Conservation (phyloP, 2,329 filamentous ascomycete genomes). For the Pyrenophora teres region DNA sequence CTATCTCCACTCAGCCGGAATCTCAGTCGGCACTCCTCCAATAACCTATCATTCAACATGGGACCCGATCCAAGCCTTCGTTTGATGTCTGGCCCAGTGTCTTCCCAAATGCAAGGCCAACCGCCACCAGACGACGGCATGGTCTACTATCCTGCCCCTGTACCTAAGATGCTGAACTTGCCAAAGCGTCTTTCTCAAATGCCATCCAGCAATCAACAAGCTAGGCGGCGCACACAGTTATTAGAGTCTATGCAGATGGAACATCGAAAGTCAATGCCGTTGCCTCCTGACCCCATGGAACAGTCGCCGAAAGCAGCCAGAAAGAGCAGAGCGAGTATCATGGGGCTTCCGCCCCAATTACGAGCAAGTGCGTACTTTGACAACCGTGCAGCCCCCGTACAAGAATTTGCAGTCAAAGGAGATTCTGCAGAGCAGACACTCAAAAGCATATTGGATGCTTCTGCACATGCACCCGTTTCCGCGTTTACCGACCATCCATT, state of each 20-base stretch:
- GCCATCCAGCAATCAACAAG: slow-evolving; percentile 65
- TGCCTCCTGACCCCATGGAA: slow-evolving; percentile 9
- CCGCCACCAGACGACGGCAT: slow-evolving; percentile 74
- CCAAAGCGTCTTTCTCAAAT: slow-evolving; percentile 83
- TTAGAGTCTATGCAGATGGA: slow-evolving; percentile 65
- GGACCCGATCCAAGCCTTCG: slow-evolving; percentile 41
- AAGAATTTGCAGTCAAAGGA: slow-evolving; percentile 65
- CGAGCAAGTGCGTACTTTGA: slow-evolving; percentile 94
- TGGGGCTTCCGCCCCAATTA: slow-evolving; percentile 76
- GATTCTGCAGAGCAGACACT: slow-evolving; percentile 87
- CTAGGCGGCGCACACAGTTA: slow-evolving; percentile 74
- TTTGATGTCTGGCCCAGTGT: slow-evolving; percentile 3
- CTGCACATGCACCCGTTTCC: slow-evolving; percentile 81
- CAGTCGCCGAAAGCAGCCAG: slow-evolving; percentile 21
- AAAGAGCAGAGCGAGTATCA: slow-evolving; percentile 50
- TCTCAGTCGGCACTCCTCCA: slow-evolving; percentile 32
- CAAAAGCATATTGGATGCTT: slow-evolving; percentile 89
- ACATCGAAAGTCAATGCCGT: slow-evolving; percentile 56
- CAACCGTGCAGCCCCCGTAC: slow-evolving; percentile 55
- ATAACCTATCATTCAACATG: slow-evolving; percentile 50
- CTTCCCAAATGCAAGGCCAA: slow-evolving; percentile 9
- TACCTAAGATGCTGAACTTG: slow-evolving; percentile 90
- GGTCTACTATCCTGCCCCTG: slow-evolving; percentile 94
- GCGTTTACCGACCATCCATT: slow-evolving; percentile 91
- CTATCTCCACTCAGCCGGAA: slow-evolving; percentile 24